A percentile compares a stretch with the other conserved stretches of the same genome.
phyloP scores from a whole-genome alignment of 2,329 filamentous ascomycete species.

The Colletotrichum filicis region DNA sequence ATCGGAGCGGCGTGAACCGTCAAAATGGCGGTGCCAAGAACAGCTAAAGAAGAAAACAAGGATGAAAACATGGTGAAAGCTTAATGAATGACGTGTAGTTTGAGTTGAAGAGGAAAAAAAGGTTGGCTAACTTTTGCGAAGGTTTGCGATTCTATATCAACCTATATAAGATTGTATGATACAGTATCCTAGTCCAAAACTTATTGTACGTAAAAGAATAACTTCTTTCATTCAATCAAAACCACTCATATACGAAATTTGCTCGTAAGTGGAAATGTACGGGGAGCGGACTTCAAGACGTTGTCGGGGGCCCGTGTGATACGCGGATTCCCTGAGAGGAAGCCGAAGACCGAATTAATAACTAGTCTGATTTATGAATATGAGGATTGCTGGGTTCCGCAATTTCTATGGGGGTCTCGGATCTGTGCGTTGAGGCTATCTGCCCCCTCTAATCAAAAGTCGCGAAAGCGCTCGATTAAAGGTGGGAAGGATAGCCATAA shows the following conservation, averaged over 20 bases:
- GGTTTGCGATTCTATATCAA: background rate
- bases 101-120: background rate
- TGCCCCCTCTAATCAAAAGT: background rate
- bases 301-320: too few relatives aligned
- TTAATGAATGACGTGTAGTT: background rate
- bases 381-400: background rate
- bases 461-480: background rate
- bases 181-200: background rate
- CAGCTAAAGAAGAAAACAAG: background rate
- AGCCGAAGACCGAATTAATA: background rate
- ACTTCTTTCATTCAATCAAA: background rate
- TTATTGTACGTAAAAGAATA: background rate
- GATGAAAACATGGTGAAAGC: background rate
- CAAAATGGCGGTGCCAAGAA: background rate
- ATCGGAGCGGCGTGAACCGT: background rate
- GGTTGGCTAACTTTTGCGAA: background rate
- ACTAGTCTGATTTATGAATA: background rate
- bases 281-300: too few relatives aligned
- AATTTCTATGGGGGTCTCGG: background rate
- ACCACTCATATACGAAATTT: background rate
- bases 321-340: background rate
- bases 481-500: background rate
- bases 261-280: background rate
- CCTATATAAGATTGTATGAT: background rate
- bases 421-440: background rate